These are phyloP conservation scores for Kodamaea fukazawae DNA, from an alignment of 805 yeast species.

Conservation along the genomic window DNA sequence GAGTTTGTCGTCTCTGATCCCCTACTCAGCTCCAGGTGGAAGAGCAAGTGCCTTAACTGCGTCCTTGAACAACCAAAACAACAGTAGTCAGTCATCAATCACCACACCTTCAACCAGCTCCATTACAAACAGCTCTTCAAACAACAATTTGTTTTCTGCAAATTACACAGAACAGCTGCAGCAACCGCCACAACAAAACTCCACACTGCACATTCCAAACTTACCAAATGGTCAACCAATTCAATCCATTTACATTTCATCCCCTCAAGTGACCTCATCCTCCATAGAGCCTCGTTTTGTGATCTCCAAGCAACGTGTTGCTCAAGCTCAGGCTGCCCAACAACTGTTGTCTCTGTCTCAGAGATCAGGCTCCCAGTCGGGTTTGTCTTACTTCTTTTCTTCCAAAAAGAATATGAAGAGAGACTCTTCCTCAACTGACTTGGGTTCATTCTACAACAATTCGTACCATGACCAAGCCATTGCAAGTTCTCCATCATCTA, in stretches of 20 bases:
- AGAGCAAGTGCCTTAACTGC: conserved; percentile 15
- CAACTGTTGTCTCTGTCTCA: conserved; percentile 36
- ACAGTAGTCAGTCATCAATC: conserved; percentile 6
- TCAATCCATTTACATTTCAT: conserved; percentile 62
- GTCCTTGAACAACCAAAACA: conserved; percentile 42
- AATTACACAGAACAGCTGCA: neutral
- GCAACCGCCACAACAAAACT: conserved; percentile 9
- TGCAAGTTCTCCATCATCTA: conserved; percentile 27
- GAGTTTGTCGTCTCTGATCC: conserved; percentile 57
- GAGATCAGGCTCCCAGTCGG: conserved; percentile 44
- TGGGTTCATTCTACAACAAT: conserved; percentile 42
- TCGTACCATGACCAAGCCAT: conserved; percentile 28
- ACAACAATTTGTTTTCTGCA: conserved; percentile 1
- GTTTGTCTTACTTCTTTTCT: conserved; percentile 50
- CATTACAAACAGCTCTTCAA: conserved; percentile 2
- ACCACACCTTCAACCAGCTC: conserved; percentile 12
- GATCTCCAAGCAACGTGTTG: conserved; percentile 73
- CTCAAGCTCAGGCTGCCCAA: conserved; percentile 46
- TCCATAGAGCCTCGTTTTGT: conserved; percentile 84
- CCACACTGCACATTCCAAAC: conserved; percentile 42
- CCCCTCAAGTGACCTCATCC: conserved; percentile 59
- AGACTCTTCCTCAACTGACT: conserved; percentile 41
- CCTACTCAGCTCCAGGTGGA: conserved; percentile 73
- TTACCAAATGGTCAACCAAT: conserved; percentile 57
- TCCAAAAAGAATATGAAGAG: conserved; percentile 31